Conservation (phyloP, 768 basidiomycete genomes). For the Leccinum sublutescens region DNA sequence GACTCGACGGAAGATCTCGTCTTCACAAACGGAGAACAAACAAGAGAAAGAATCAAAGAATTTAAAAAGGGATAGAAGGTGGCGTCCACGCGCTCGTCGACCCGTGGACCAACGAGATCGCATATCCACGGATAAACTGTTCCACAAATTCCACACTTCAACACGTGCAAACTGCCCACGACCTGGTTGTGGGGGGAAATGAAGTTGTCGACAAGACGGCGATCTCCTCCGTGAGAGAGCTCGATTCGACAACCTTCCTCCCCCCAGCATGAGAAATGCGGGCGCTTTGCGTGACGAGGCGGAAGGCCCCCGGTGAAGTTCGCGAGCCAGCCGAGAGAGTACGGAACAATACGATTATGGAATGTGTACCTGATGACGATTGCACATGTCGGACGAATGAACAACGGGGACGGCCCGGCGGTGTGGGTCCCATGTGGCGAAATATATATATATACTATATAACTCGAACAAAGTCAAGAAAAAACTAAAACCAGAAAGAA, state of each 20-base stretch:
- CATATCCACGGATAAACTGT: conserved; percentile 3
- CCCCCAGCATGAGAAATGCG: not conserved
- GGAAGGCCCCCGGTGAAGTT: not conserved
- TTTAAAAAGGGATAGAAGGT: not conserved
- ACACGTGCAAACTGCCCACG: not conserved
- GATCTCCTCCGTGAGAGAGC: not conserved
- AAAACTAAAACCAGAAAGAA: not conserved
- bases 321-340: conserved; percentile 11
- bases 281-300: not conserved
- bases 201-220: not conserved
- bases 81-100: not conserved
- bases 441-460: no score
- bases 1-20: conserved; percentile 1
- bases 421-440: conserved; percentile 1
- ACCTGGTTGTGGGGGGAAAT: not conserved
- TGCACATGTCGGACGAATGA: conserved; percentile 1
- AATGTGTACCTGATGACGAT: conserved; percentile 2
- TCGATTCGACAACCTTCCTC: not conserved
- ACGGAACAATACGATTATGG: conserved; percentile 4
- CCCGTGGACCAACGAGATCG: not conserved
- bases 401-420: conserved; percentile 1
- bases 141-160: not conserved
- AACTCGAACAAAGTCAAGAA: not conserved
- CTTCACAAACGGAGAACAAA: not conserved
- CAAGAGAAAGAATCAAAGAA: not conserved